Percentiles rank a stretch among this genome's conserved stretches.
Conservation (phyloP, 352 stramenopile genomes). For the Phytophthora quininea region DNA sequence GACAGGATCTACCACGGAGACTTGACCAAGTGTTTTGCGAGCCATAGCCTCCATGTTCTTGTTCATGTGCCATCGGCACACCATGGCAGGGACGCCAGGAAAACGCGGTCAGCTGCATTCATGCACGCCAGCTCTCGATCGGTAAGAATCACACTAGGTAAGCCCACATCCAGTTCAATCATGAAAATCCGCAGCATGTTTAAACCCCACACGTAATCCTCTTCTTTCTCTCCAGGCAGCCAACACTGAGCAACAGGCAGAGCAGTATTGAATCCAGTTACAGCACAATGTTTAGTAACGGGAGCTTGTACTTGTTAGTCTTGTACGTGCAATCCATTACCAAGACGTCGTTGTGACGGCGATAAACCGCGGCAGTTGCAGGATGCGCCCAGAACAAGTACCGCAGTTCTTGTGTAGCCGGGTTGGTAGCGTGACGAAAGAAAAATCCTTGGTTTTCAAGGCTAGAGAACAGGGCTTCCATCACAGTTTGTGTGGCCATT, state of each 20-base stretch:
- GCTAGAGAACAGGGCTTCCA: conserved; percentile 7
- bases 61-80: conserved; percentile 18
- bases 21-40: not conserved
- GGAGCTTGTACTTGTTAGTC: conserved; percentile 12
- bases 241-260: conserved; percentile 16
- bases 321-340: conserved; percentile 20
- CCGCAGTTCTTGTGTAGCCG: not conserved
- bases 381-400: conserved; percentile 10
- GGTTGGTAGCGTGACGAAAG: not conserved
- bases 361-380: not conserved
- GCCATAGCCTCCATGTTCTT: not conserved
- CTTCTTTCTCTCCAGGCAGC: conserved; percentile 7
- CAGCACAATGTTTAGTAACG: conserved; percentile 13
- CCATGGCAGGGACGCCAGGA: not conserved
- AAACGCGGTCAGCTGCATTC: conserved; percentile 5
- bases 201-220: conserved; percentile 14
- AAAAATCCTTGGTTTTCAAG: conserved; percentile 6
- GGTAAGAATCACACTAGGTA: conserved; percentile 1
- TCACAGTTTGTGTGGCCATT: not conserved
- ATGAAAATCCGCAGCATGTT: conserved; percentile 1
- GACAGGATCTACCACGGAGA: not conserved
- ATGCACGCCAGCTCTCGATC: conserved; percentile 11
- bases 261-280: conserved; percentile 13
- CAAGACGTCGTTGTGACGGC: not conserved
- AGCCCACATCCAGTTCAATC: not conserved